Conservation (phyloP, 208 protist genomes). For the Wallacemonas collosoma region DNA sequence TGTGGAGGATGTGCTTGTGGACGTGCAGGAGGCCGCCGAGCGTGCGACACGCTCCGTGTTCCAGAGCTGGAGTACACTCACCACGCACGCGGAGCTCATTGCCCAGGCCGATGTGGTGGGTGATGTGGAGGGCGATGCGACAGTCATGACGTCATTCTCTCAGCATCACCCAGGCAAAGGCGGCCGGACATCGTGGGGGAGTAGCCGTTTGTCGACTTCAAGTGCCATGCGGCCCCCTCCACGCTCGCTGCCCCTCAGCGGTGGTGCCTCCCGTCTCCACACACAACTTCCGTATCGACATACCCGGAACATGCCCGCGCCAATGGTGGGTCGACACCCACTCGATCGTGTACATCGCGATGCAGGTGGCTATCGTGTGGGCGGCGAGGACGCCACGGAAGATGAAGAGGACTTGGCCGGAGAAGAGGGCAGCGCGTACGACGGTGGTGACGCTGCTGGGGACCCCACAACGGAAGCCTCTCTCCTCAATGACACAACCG, state of each 20-base stretch:
- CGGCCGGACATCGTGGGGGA: background rate
- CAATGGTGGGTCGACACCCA: too few species aligned
- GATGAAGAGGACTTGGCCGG: background rate
- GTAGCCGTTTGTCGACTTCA: background rate
- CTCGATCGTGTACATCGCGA: too few species aligned
- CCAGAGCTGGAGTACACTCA: constrained; percentile 10
- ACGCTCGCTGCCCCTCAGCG: background rate
- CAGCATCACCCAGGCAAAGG: background rate
- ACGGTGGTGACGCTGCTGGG: background rate
- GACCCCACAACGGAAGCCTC: background rate
- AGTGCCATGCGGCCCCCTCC: background rate
- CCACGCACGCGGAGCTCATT: background rate
- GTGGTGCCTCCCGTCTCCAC: constrained; percentile 9
- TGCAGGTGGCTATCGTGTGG: background rate
- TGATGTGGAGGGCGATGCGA: background rate
- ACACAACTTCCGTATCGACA: constrained; percentile 13
- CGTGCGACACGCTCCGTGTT: constrained; percentile 54
- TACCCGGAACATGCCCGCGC: background rate
- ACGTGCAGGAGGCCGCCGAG: constrained; percentile 50
- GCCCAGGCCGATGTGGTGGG: too few species aligned
- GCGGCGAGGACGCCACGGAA: background rate
- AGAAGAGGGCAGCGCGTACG: background rate
- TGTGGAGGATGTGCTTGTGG: constrained; percentile 27
- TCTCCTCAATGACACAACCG: background rate
- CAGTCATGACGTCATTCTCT: constrained; percentile 10